Evolutionary conservation across 2,329 filamentous ascomycete genomes (phyloP).

Genomic region (Colletotrichum musicola): DNA sequence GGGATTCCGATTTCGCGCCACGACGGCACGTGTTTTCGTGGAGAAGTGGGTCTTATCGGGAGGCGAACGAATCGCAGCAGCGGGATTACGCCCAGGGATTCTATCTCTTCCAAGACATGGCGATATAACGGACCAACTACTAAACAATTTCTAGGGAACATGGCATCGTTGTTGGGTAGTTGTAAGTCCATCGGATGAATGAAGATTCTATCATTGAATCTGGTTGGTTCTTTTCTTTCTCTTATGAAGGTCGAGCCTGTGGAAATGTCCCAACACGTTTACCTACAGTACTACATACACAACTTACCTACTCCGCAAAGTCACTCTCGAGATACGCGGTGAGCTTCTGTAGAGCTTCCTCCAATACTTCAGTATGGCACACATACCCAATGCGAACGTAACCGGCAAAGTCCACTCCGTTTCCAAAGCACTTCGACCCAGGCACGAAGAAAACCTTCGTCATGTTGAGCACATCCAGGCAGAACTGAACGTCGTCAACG

Average conservation of each 20-base stretch:
- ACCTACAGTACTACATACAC: no score
- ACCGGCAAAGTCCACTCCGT: constrained; percentile 74
- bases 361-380: constrained; percentile 76
- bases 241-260: no score
- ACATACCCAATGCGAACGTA: constrained; percentile 85
- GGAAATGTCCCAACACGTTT: no score
- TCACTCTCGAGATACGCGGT: constrained; percentile 52
- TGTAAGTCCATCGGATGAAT: no score
- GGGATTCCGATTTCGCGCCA: constrained; percentile 31
- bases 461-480: constrained; percentile 74
- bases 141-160: background rate
- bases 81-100: constrained; percentile 12
- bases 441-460: constrained; percentile 82
- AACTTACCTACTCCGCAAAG: background rate
- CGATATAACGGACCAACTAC: background rate
- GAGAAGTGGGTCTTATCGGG: constrained; percentile 1
- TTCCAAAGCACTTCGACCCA: constrained; percentile 79
- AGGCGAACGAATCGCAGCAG: constrained; percentile 11
- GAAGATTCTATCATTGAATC: no score
- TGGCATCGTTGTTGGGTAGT: no score
- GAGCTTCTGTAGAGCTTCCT: constrained; percentile 70
- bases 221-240: no score
- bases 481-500: constrained; percentile 81
- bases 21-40: constrained; percentile 40
- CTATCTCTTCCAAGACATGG: background rate